phyloP scores from a whole-genome alignment of 352 stramenopile species.

The Pythium oligandrum region DNA sequence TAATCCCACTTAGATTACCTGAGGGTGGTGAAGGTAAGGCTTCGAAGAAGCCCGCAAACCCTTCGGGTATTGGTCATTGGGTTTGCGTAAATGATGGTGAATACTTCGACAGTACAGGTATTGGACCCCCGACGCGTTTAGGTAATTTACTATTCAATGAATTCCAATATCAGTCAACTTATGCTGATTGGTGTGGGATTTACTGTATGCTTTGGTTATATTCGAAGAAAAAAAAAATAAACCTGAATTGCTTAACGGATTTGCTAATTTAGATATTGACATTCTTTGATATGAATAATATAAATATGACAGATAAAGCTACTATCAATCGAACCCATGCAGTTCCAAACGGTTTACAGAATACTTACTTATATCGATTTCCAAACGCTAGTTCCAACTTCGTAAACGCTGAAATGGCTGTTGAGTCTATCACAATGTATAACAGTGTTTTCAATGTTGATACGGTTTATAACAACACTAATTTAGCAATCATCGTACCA shows the following conservation, averaged over 20 bases:
- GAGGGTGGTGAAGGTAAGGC: not conserved
- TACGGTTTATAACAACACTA: slow-evolving; percentile 15
- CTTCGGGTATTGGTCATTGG: not conserved
- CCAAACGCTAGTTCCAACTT: slow-evolving; percentile 12
- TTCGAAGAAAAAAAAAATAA: slow-evolving; percentile 6
- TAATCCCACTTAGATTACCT: no score
- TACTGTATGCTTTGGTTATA: slow-evolving; percentile 5
- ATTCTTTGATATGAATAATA: not conserved
- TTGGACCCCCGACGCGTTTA: not conserved
- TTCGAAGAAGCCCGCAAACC: no score
- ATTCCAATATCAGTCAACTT: no score
- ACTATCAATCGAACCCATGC: slow-evolving; percentile 4
- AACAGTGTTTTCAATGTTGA: slow-evolving; percentile 24
- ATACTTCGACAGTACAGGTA: slow-evolving; percentile 7
- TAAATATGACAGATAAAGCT: not conserved
- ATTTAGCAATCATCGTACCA: slow-evolving; percentile 16
- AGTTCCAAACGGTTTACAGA: slow-evolving; percentile 21
- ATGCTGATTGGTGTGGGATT: no score
- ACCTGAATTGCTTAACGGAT: slow-evolving; percentile 2
- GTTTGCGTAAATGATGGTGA: not conserved
- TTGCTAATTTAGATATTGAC: slow-evolving; percentile 7
- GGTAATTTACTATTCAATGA: slow-evolving; percentile 6
- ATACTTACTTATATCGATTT: slow-evolving; percentile 10
- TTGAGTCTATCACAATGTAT: slow-evolving; percentile 18
- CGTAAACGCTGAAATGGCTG: slow-evolving; percentile 11